Conservation (phyloP, 306 rosid genomes). For the Quillaja saponaria region DNA sequence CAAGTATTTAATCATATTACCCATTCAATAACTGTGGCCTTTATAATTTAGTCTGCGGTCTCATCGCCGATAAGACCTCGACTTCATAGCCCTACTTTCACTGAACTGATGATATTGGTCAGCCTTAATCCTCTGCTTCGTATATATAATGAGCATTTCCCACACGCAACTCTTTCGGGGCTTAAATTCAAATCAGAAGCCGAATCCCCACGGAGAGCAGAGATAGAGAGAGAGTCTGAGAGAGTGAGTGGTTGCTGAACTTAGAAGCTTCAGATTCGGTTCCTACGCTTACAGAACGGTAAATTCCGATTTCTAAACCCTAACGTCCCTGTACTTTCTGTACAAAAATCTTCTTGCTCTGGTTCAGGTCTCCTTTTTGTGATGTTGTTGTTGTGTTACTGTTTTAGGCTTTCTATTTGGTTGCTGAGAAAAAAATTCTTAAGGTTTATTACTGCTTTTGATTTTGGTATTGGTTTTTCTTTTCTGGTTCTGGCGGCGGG, state of each 20-base stretch:
- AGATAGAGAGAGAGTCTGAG: background rate
- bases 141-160: background rate
- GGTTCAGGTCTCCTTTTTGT: background rate
- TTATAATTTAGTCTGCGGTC: slow-evolving; percentile 37
- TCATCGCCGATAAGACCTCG: slow-evolving; percentile 58
- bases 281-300: slow-evolving; percentile 27
- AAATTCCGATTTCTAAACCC: slow-evolving; percentile 25
- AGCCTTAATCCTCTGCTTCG: slow-evolving; percentile 28
- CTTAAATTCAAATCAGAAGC: slow-evolving; percentile 26
- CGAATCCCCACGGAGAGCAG: slow-evolving; percentile 1
- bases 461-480: background rate
- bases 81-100: slow-evolving; percentile 44
- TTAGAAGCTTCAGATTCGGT: slow-evolving; percentile 6
- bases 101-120: slow-evolving; percentile 15
- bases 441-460: background rate
- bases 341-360: background rate
- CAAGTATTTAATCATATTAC: background rate
- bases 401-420: too few relatives aligned
- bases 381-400: background rate
- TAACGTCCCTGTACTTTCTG: background rate
- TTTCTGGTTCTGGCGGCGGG: background rate
- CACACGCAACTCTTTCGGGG: slow-evolving; percentile 3
- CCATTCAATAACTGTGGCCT: background rate
- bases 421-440: background rate
- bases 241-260: slow-evolving; percentile 18